Evolutionary conservation across 2,329 filamentous ascomycete genomes (phyloP).

Genomic region (Triangularia setosa): DNA sequence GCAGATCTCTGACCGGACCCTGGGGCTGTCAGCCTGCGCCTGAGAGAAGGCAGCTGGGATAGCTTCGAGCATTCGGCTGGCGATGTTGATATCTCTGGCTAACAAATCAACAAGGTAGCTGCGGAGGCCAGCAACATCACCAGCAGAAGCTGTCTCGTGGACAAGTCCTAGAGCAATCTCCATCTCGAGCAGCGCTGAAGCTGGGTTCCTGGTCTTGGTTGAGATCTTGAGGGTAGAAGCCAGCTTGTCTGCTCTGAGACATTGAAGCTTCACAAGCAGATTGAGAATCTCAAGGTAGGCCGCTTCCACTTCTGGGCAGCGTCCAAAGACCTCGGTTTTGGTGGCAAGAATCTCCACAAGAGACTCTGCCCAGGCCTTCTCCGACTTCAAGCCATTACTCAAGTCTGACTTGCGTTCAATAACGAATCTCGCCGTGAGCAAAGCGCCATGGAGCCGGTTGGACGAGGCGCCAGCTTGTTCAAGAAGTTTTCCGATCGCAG

Average conservation of each 20-base stretch:
- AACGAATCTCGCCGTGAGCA: slow-evolving; percentile 54
- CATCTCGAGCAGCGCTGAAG: slow-evolving; percentile 28
- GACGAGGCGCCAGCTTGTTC: slow-evolving; percentile 28
- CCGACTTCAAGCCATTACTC: slow-evolving; percentile 38
- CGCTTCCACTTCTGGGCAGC: slow-evolving; percentile 40
- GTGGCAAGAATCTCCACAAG: background rate
- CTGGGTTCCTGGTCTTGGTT: background rate
- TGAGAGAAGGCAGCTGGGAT: slow-evolving; percentile 32
- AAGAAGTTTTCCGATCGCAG: slow-evolving; percentile 38
- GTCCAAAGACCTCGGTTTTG: slow-evolving; percentile 10
- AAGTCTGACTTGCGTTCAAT: slow-evolving; percentile 51
- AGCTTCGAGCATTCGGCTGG: slow-evolving; percentile 39
- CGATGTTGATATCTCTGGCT: slow-evolving; percentile 38
- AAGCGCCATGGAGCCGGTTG: slow-evolving; percentile 56
- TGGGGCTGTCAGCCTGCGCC: slow-evolving; percentile 1
- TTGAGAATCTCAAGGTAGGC: slow-evolving; percentile 47
- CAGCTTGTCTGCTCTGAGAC: slow-evolving; percentile 18
- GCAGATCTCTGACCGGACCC: slow-evolving; percentile 30
- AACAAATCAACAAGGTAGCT: slow-evolving; percentile 36
- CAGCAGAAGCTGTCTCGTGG: slow-evolving; percentile 29
- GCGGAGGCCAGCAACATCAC: slow-evolving; percentile 23
- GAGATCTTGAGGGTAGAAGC: background rate
- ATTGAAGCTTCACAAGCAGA: slow-evolving; percentile 33
- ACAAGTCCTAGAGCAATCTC: slow-evolving; percentile 34
- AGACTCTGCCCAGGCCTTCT: slow-evolving; percentile 31